These are phyloP conservation scores for Chalciporus piperatus DNA, from an alignment of 768 basidiomycete species.

Conservation along the genomic window DNA sequence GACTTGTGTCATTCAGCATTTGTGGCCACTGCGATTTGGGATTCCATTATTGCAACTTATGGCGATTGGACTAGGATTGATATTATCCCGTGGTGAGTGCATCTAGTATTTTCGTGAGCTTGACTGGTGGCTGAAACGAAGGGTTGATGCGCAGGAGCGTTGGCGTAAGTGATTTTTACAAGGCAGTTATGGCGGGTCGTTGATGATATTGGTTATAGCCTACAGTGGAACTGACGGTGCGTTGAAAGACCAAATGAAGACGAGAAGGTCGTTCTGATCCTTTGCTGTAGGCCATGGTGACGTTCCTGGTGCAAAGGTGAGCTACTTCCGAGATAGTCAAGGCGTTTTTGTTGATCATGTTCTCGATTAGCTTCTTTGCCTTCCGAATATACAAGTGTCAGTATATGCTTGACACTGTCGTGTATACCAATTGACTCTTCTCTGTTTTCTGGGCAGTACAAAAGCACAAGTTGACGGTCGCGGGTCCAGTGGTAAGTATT, in stretches of 20 bases:
- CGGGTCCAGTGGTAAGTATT: conserved; percentile 16
- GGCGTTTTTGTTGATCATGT: neutral
- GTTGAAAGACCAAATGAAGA: neutral
- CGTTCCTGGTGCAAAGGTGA: conserved; percentile 25
- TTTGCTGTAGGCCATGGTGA: conserved; percentile 18
- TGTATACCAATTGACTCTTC: neutral
- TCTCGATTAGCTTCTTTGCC: conserved; percentile 20
- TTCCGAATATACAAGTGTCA: conserved; percentile 25
- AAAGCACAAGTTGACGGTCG: conserved; percentile 6
- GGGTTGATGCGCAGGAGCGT: conserved; percentile 17
- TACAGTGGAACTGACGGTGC: conserved; percentile 21
- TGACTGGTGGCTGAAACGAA: neutral
- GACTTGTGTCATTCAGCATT: conserved; percentile 26
- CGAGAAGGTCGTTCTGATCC: neutral
- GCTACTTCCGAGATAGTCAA: neutral
- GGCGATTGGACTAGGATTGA: conserved; percentile 12
- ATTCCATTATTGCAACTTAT: conserved; percentile 20
- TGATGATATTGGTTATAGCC: conserved; percentile 10
- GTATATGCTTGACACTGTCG: neutral
- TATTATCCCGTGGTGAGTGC: conserved; percentile 23
- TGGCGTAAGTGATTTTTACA: conserved; percentile 15
- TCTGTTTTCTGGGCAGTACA: conserved; percentile 9
- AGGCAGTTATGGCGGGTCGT: neutral
- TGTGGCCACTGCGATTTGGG: conserved; percentile 21
- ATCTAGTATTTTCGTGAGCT: neutral